phyloP scores from a whole-genome alignment of 176 grass and related monocot genomes.

The Paspalum notatum region DNA sequence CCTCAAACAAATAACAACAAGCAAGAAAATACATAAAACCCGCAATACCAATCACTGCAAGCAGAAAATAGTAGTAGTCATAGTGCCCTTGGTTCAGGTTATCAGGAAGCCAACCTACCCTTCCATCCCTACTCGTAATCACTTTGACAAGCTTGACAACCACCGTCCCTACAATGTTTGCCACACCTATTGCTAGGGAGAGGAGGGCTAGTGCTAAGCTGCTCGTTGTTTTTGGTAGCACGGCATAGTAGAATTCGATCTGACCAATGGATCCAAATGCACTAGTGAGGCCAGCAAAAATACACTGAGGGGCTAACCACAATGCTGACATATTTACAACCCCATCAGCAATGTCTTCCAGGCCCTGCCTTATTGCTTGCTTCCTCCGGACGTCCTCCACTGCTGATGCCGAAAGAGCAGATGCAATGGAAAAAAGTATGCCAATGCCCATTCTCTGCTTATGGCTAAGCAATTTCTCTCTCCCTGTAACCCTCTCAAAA shows the following conservation, averaged over 20 bases:
- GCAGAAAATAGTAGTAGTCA: slow-evolving; percentile 43
- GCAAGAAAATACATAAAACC: slow-evolving; percentile 40
- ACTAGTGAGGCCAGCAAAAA: slow-evolving; percentile 31
- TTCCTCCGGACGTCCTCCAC: slow-evolving; percentile 24
- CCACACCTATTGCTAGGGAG: neutral
- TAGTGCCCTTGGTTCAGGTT: slow-evolving; percentile 43
- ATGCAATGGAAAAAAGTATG: slow-evolving; percentile 1
- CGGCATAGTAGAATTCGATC: slow-evolving; percentile 44
- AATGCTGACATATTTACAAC: slow-evolving; percentile 37
- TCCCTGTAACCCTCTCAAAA: slow-evolving; percentile 29
- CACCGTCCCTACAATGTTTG: neutral
- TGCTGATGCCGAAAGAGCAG: neutral
- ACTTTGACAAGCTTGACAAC: slow-evolving; percentile 22
- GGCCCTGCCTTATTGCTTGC: slow-evolving; percentile 10
- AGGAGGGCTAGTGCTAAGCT: slow-evolving; percentile 40
- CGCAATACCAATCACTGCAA: slow-evolving; percentile 12
- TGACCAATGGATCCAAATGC: slow-evolving; percentile 38
- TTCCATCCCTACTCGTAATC: slow-evolving; percentile 9
- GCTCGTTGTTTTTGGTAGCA: slow-evolving; percentile 34
- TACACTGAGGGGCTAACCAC: slow-evolving; percentile 45
- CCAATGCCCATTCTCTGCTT: slow-evolving; percentile 48
- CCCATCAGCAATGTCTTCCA: neutral
- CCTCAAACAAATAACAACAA: slow-evolving; percentile 37
- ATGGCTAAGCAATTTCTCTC: slow-evolving; percentile 17
- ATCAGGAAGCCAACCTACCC: slow-evolving; percentile 19